These are phyloP conservation scores for Ceratobasidium sp. DNA, from an alignment of 1,284 basidiomycete species.

Conservation along the genomic window DNA sequence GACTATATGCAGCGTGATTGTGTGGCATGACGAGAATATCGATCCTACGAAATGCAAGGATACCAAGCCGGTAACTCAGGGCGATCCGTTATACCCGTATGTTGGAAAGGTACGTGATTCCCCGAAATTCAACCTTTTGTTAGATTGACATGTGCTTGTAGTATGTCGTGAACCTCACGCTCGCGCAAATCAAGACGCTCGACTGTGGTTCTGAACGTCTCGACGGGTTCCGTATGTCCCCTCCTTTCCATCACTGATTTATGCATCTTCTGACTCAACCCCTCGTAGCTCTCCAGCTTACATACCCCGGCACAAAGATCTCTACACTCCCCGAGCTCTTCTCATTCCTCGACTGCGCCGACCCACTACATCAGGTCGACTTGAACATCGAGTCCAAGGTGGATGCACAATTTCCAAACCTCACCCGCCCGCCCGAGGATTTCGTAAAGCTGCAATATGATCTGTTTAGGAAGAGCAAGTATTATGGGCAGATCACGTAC, in stretches of 20 bases:
- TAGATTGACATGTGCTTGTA: slow-evolving; percentile 65
- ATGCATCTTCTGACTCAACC: neutral
- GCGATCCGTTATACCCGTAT: slow-evolving; percentile 52
- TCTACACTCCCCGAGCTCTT: slow-evolving; percentile 79
- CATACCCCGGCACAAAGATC: slow-evolving; percentile 73
- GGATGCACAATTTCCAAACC: slow-evolving; percentile 65
- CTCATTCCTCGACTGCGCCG: slow-evolving; percentile 76
- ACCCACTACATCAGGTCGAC: slow-evolving; percentile 65
- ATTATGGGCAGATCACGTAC: slow-evolving; percentile 71
- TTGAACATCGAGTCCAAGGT: slow-evolving; percentile 88
- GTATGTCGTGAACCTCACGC: slow-evolving; percentile 76
- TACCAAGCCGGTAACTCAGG: slow-evolving; percentile 61
- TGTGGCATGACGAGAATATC: slow-evolving; percentile 82
- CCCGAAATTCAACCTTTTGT: too few relatives aligned
- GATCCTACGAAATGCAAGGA: slow-evolving; percentile 71
- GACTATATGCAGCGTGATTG: slow-evolving; percentile 65
- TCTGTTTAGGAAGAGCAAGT: slow-evolving; percentile 66
- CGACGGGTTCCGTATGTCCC: slow-evolving; percentile 66
- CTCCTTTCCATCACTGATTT: neutral
- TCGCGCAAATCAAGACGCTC: slow-evolving; percentile 78
- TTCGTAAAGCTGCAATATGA: slow-evolving; percentile 73
- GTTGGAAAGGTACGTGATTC: slow-evolving; percentile 24
- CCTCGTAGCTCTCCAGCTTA: slow-evolving; percentile 66
- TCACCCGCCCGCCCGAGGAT: slow-evolving; percentile 68
- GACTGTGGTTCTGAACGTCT: slow-evolving; percentile 80